Evolutionary conservation across 1,284 basidiomycete genomes (phyloP).

Genomic region (Ceratobasidium sp.): DNA sequence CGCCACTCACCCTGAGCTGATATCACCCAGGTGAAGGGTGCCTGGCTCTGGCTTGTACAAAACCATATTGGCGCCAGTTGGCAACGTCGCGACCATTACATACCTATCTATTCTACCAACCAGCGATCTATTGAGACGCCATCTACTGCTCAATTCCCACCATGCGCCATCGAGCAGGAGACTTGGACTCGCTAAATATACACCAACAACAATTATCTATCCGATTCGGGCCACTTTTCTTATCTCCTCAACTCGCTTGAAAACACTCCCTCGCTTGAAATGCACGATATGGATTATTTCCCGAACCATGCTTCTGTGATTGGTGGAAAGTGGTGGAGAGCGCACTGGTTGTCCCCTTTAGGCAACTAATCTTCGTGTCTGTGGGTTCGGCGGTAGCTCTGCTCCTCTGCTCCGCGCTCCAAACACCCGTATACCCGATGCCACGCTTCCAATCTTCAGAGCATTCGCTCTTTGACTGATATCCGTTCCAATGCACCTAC

Average conservation of each 20-base stretch:
- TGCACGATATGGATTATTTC: conserved; percentile 28
- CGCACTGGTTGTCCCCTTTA: conserved; percentile 12
- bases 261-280: conserved; percentile 17
- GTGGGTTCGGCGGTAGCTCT: not conserved
- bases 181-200: too few relatives aligned
- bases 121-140: too few relatives aligned
- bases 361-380: not conserved
- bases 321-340: conserved; percentile 16
- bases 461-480: conserved; percentile 17
- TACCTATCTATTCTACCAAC: too few relatives aligned
- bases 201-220: not conserved
- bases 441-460: conserved; percentile 11
- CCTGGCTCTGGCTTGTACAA: too few relatives aligned
- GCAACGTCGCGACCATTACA: too few relatives aligned
- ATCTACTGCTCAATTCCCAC: too few relatives aligned
- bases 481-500: conserved; percentile 1
- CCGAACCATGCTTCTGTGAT: conserved; percentile 19
- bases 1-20: too few relatives aligned
- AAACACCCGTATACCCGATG: conserved; percentile 18
- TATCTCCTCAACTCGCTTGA: conserved; percentile 21
- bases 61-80: too few relatives aligned
- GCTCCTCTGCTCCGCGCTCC: conserved; percentile 3
- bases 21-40: too few relatives aligned
- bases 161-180: too few relatives aligned
- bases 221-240: not conserved